Percentiles rank a stretch among this genome's conserved stretches.
Evolutionary conservation across 352 stramenopile species (phyloP).

Genomic region (Globisporangium alternatum): DNA sequence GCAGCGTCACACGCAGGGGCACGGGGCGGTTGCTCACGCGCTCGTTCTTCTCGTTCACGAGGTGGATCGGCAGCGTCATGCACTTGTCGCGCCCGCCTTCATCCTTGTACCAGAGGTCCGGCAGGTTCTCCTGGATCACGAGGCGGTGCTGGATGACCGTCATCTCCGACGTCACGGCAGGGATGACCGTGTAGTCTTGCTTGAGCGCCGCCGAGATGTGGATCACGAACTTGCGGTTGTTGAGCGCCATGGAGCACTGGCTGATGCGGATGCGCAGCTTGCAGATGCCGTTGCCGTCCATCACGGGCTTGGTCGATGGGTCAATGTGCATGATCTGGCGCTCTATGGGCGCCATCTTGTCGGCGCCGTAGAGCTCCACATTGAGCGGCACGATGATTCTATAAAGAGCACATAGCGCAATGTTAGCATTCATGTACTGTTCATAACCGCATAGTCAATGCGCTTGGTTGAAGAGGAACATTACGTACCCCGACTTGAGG

Average conservation of each 20-base stretch:
- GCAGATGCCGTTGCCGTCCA: conserved; percentile 83
- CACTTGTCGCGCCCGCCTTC: conserved; percentile 84
- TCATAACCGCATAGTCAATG: not conserved
- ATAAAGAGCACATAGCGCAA: not conserved
- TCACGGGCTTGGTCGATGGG: conserved; percentile 69
- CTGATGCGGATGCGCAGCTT: conserved; percentile 77
- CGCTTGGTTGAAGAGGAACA: not conserved
- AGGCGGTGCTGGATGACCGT: conserved; percentile 84
- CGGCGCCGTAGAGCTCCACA: conserved; percentile 78
- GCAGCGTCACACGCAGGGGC: conserved; percentile 73
- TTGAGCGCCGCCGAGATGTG: conserved; percentile 63
- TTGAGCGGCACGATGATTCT: conserved; percentile 73
- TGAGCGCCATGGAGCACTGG: conserved; percentile 82
- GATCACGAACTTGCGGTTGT: conserved; percentile 85
- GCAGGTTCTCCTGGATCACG: conserved; percentile 79
- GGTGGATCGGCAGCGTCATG: conserved; percentile 75
- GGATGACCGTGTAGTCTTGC: conserved; percentile 64
- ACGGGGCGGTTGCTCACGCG: conserved; percentile 72
- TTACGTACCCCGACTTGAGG: conserved; percentile 65
- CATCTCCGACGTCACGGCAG: conserved; percentile 74
- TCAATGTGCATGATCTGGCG: conserved; percentile 82
- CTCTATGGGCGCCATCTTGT: conserved; percentile 81
- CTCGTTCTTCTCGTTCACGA: conserved; percentile 81
- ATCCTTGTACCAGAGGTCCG: conserved; percentile 87
- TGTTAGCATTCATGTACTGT: no score